Evolutionary conservation across 1,139 yeast species (phyloP).

Genomic region (Waltiozyma sp.): DNA sequence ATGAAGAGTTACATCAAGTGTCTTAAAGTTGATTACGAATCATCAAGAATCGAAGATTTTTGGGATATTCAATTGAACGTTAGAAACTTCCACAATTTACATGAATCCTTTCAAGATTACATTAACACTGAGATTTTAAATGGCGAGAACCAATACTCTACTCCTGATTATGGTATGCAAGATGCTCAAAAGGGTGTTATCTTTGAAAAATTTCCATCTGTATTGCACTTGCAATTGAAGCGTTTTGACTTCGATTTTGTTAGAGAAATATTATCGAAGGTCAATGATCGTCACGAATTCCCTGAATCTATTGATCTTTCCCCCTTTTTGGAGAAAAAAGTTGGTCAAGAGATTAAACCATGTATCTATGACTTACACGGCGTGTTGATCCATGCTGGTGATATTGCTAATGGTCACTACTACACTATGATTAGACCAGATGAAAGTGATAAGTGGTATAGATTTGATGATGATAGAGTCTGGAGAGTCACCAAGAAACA

Average conservation of each 20-base stretch:
- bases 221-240: constrained; percentile 82
- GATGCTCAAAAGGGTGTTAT: constrained; percentile 97
- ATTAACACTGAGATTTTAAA: constrained; percentile 80
- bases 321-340: constrained; percentile 57
- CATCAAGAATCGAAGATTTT: constrained; percentile 85
- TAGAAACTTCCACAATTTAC: constrained; percentile 62
- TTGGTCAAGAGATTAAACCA: constrained; percentile 40
- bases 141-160: constrained; percentile 94
- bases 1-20: constrained; percentile 94
- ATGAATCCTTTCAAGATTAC: constrained; percentile 74
- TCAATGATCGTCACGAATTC: constrained; percentile 86
- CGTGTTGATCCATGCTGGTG: constrained; percentile 92
- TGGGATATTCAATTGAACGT: constrained; percentile 98
- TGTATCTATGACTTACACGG: constrained; percentile 84
- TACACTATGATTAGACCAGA: constrained; percentile 87
- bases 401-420: constrained; percentile 91
- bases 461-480: constrained; percentile 93
- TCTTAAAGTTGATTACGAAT: constrained; percentile 89
- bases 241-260: constrained; percentile 91
- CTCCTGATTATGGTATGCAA: constrained; percentile 85
- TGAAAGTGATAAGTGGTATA: constrained; percentile 63
- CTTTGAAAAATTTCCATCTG: constrained; percentile 84
- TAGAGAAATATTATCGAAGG: constrained; percentile 80
- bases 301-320: constrained; percentile 74
- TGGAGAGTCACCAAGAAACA: constrained; percentile 76